A percentile compares a stretch with the other conserved stretches of the same genome.
Evolutionary conservation across 306 rosid genomes (phyloP).

Genomic region (Corylus avellana): DNA sequence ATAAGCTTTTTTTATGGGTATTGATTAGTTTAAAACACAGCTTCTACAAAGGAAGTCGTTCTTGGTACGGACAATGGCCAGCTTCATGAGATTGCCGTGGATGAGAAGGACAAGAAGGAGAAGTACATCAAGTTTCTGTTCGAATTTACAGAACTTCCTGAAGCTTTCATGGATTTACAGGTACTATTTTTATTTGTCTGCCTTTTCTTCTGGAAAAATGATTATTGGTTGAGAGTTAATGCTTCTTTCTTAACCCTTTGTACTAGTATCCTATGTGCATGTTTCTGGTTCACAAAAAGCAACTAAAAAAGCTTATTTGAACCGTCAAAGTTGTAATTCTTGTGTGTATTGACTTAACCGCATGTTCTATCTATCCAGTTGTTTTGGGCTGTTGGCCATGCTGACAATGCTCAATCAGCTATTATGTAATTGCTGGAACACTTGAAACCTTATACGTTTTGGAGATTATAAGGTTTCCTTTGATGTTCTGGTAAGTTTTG

Average conservation of each 20-base stretch:
- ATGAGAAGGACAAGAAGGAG: slow-evolving; percentile 96
- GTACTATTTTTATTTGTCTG: slow-evolving; percentile 35
- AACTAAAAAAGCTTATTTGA: background rate
- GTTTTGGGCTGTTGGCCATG: background rate
- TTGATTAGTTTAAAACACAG: slow-evolving; percentile 37
- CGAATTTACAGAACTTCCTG: slow-evolving; percentile 71
- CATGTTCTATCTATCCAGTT: background rate
- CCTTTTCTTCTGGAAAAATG: background rate
- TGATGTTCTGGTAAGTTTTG: background rate
- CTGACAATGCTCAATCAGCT: background rate
- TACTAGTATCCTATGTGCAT: background rate
- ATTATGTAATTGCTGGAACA: background rate
- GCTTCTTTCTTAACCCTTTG: background rate
- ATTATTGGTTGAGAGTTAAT: background rate
- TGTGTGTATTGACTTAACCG: background rate
- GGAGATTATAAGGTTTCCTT: background rate
- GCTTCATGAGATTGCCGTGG: slow-evolving; percentile 81
- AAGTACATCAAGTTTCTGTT: slow-evolving; percentile 75
- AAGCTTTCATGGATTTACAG: slow-evolving; percentile 89
- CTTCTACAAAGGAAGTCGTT: slow-evolving; percentile 89
- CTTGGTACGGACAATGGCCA: slow-evolving; percentile 88
- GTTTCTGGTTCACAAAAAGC: background rate
- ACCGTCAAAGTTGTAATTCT: background rate
- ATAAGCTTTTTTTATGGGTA: background rate
- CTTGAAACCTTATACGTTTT: background rate